Percentiles rank a stretch among this genome's conserved stretches.
Conservation (phyloP, 139 green algal genomes). For the Eudorina sp. region DNA sequence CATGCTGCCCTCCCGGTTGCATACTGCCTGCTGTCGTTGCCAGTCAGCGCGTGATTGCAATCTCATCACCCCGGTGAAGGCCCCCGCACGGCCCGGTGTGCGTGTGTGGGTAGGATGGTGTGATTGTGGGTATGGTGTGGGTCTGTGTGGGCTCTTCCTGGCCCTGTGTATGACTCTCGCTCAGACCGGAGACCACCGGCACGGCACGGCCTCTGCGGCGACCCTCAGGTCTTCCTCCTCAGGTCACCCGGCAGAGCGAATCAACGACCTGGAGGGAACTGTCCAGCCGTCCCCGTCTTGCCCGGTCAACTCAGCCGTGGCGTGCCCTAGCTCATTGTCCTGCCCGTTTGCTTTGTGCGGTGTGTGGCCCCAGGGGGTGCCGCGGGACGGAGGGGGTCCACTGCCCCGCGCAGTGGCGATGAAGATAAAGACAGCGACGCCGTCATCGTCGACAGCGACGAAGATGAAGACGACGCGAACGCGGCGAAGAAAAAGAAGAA, state of each 20-base stretch:
- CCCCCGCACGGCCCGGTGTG: no score
- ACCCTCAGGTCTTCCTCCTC: neutral
- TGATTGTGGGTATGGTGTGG: no score
- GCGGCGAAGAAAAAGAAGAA: neutral
- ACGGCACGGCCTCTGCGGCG: no score
- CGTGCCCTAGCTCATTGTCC: neutral
- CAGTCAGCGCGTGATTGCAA: no score
- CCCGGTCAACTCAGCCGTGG: neutral
- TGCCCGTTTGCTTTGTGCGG: neutral
- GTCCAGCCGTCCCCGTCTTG: neutral
- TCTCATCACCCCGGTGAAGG: no score
- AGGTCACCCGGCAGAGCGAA: neutral
- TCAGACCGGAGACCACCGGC: no score
- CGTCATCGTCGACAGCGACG: neutral
- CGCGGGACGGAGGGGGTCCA: neutral
- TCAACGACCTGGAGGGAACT: neutral
- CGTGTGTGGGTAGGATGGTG: no score
- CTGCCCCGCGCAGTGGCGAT: neutral
- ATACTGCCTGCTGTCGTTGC: no score
- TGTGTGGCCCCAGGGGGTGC: neutral
- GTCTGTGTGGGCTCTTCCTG: no score
- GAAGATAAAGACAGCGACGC: neutral
- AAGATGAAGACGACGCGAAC: neutral
- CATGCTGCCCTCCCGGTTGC: no score
- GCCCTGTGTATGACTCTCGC: no score